Conservation (phyloP, 2,329 filamentous ascomycete genomes). For the Fusarium pseudograminearum region DNA sequence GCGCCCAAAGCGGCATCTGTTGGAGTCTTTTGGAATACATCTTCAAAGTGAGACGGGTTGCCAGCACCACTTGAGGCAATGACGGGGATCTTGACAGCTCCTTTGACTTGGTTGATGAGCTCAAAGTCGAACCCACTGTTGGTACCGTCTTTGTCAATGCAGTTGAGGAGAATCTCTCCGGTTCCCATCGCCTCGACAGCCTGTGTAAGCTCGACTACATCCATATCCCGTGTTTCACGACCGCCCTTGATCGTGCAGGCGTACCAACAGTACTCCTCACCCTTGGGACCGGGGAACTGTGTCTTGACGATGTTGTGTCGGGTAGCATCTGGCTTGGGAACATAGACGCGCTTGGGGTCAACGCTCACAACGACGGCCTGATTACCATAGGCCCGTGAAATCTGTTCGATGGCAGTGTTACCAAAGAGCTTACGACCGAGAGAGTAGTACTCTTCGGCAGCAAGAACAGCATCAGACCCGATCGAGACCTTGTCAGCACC, state of each 20-base stretch:
- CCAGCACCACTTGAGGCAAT: slow-evolving; percentile 96
- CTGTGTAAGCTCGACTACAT: slow-evolving; percentile 86
- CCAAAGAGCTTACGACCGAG: slow-evolving; percentile 77
- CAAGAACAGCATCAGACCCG: slow-evolving; percentile 91
- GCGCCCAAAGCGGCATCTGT: slow-evolving; percentile 95
- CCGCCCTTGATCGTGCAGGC: slow-evolving; percentile 97
- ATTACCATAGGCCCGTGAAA: slow-evolving; percentile 91
- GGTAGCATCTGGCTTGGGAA: slow-evolving; percentile 76
- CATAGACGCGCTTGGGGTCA: slow-evolving; percentile 92
- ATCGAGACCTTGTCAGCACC: slow-evolving; percentile 98
- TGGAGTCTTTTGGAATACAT: slow-evolving; percentile 87
- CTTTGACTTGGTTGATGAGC: slow-evolving; percentile 88
- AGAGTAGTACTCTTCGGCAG: slow-evolving; percentile 90
- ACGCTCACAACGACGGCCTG: slow-evolving; percentile 97
- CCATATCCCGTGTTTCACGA: slow-evolving; percentile 91
- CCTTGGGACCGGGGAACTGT: slow-evolving; percentile 74
- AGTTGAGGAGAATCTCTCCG: slow-evolving; percentile 95
- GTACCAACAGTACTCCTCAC: slow-evolving; percentile 92
- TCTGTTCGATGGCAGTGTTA: slow-evolving; percentile 93
- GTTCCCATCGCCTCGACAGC: slow-evolving; percentile 97
- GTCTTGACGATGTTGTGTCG: slow-evolving; percentile 82
- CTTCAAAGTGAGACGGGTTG: slow-evolving; percentile 85
- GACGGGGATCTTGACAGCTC: slow-evolving; percentile 88
- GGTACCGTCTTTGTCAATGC: slow-evolving; percentile 96
- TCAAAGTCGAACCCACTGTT: slow-evolving; percentile 96